Evolutionary conservation across 1,284 basidiomycete genomes (phyloP), one percentile per base, ranked within the genome.

Genomic region (Ustilago lituana): DNA sequence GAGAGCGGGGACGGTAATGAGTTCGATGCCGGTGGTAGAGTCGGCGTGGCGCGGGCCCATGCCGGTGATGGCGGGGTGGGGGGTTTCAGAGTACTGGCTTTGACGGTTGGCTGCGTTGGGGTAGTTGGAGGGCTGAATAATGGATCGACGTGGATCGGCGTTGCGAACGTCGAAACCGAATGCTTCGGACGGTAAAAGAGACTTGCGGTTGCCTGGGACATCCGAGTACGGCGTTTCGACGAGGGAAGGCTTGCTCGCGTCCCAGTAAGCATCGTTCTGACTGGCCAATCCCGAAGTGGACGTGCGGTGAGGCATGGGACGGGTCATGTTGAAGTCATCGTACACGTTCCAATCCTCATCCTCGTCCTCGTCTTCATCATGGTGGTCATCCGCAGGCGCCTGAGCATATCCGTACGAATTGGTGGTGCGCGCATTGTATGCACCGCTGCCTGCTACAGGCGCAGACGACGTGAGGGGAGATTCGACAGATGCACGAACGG

Each of bases 281-380:
- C 45, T 37, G 7, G 59, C 52, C 6, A 61, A 24, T 0, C 46
- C 57, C 4, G 59, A 49, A 5, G 55, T 53, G 10, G 69, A 56
- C 7, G 47, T 38, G 40, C 70, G 53, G 23, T 71, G 52, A 5
- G 66, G 53, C 47, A 57, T 37, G 22, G 74, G 71, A 5, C 71
- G 57, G 10, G 62, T 64, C 56, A 73, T 78, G 65, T 78, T 78
- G 58, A 78, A 78, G 39, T 78, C 77, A 36, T 78, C 77, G 46
- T 78, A 78, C 14, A 78, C 75, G 39, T 78, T 77, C 77, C 77
- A 78, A 36, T 76, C 71, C 17, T 76, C 58, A 11, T 73, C 74
- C 4, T 68, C 64, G 4, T 69, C 52, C 5, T 74, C 72, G 1
- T 67, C 72, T 0, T 70, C 72, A n/a, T 65, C 58, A n/a, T 67